Base-by-base conservation (phyloP, 495 filamentous ascomycete genomes). In the Lophium mytilinum region DNA sequence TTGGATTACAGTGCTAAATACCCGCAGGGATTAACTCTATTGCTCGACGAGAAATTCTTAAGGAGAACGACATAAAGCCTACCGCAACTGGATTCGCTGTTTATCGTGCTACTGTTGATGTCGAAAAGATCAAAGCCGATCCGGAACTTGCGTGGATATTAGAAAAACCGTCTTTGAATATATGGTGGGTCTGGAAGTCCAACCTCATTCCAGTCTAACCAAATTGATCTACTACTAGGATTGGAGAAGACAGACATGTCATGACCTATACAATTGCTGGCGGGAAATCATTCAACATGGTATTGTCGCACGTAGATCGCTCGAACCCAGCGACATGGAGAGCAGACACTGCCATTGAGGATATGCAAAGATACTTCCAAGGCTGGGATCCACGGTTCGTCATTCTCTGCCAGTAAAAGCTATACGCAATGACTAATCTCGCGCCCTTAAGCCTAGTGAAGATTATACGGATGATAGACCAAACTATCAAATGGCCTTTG, bases 51-150 rank as follows among this genome's bases (percentile, higher is more conserved):
- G 33, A 62, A 1, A 54, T 74, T 0, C 66, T 70, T 1, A 37
- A 60, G 15, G 62, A 57, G 1, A 56, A 33, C 12, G 61, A 68
- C 39, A 59, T 53, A 34, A 30, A 56, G 12, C 52, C 66, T 0
- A 18, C 62, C 8, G 65, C 54, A 34, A 56, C 68, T 0, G 69
- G 69, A 0, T 72, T 72, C 40, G 75, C 74, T 12, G 72, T 71
- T 1, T 78, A 78, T 54, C 55, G 74, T 4, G 72, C 73, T 1
- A 72, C 69, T 0, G 73, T 78, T 0, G 72, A 76, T 52, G 68
- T 72, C 6, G 54, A 69, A 3, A 62, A 54, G n/a, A 75, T 78
- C 51, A 68, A 62, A 52, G 46, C 42, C 4, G 71, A 76, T 55
- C 67, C 70, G 0, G 71, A 76, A 9, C 40, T 67, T 4, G 53